A percentile compares a stretch with the other conserved stretches of the same genome.
Conservation (phyloP, 768 basidiomycete species). For the Russula emetica region DNA sequence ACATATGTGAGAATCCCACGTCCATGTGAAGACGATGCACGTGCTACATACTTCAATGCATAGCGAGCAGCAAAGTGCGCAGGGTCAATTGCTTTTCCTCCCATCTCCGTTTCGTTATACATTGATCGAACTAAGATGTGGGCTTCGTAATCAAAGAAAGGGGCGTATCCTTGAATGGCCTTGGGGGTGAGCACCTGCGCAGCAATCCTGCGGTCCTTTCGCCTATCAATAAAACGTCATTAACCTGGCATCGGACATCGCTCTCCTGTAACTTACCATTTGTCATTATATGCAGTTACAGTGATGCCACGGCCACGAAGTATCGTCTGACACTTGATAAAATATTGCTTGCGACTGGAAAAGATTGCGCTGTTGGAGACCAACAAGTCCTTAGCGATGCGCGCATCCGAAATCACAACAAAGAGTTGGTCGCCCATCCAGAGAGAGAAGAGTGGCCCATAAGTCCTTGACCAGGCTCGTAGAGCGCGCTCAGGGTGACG, state of each 20-base stretch:
- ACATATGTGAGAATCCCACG: slow-evolving; percentile 2
- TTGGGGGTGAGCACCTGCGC: slow-evolving; percentile 34
- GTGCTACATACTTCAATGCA: slow-evolving; percentile 29
- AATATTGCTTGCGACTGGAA: slow-evolving; percentile 45
- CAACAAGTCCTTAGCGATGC: slow-evolving; percentile 43
- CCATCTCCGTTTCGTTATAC: slow-evolving; percentile 35
- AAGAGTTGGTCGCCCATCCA: slow-evolving; percentile 48
- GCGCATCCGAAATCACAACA: slow-evolving; percentile 44
- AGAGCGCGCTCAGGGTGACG: slow-evolving; percentile 43
- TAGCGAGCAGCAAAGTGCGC: slow-evolving; percentile 40
- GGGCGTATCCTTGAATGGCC: slow-evolving; percentile 38
- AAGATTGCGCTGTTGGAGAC: slow-evolving; percentile 45
- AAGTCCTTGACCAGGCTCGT: slow-evolving; percentile 42
- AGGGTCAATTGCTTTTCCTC: slow-evolving; percentile 38
- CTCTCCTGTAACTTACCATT: slow-evolving; percentile 33
- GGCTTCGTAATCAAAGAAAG: slow-evolving; percentile 41
- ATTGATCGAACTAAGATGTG: slow-evolving; percentile 39
- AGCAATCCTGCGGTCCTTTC: slow-evolving; percentile 43
- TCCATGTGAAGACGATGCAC: not conserved
- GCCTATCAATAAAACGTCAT: slow-evolving; percentile 31
- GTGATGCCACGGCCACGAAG: slow-evolving; percentile 44
- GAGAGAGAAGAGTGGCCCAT: slow-evolving; percentile 44
- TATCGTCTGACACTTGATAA: slow-evolving; percentile 44
- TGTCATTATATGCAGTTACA: slow-evolving; percentile 42
- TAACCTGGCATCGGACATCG: not conserved